Percentiles rank a stretch among this genome's conserved stretches.
Evolutionary conservation across 352 stramenopile species (phyloP).

Genomic region (Phytophthora crassamura): DNA sequence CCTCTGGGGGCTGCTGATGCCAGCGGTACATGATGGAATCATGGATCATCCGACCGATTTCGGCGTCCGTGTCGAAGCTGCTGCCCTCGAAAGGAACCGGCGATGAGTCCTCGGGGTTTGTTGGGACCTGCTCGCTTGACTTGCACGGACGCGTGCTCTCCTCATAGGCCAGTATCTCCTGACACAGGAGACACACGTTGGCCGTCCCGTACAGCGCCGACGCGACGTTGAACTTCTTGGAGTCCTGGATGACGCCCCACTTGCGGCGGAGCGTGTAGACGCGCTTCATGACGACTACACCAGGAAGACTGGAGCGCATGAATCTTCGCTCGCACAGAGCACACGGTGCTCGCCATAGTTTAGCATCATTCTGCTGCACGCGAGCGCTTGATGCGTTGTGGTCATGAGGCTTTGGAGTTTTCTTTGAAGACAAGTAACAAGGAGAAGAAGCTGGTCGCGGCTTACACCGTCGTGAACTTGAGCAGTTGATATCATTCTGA

Average conservation of each 20-base stretch:
- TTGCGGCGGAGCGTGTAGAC: constrained; percentile 53
- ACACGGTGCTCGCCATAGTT: constrained; percentile 42
- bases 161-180: constrained; percentile 50
- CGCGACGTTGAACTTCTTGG: constrained; percentile 46
- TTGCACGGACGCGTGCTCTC: constrained; percentile 19
- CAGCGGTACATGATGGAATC: constrained; percentile 44
- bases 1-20: constrained; percentile 33
- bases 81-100: neutral
- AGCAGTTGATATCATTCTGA: neutral
- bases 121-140: neutral
- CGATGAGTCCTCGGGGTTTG: neutral
- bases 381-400: neutral
- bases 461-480: constrained; percentile 9
- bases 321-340: constrained; percentile 58
- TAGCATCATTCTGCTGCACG: constrained; percentile 5
- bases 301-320: constrained; percentile 45
- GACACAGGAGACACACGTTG: constrained; percentile 51
- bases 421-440: constrained; percentile 36
- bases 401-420: neutral
- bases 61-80: constrained; percentile 10
- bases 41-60: constrained; percentile 45
- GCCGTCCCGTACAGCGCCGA: constrained; percentile 50
- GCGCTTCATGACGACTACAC: constrained; percentile 58
- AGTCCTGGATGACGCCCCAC: constrained; percentile 55
- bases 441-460: constrained; percentile 35